These are phyloP conservation scores for Flaveria sonorensis DNA, from an alignment of 129 eudicot species.

Conservation along the genomic window DNA sequence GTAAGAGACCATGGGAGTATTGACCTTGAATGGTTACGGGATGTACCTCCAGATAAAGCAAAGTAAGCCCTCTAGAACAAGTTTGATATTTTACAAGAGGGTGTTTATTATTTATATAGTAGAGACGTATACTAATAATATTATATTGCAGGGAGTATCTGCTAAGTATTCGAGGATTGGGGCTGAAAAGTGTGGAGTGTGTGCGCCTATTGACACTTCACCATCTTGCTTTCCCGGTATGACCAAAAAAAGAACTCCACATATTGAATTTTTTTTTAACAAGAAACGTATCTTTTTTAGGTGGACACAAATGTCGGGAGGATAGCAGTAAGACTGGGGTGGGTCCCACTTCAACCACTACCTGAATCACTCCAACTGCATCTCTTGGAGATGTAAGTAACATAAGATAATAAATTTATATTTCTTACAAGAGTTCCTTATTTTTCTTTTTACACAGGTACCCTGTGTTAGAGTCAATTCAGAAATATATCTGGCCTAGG, in stretches of 20 bases:
- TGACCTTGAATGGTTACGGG: conserved; percentile 92
- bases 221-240: conserved; percentile 97
- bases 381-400: conserved; percentile 81
- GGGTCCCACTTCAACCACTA: conserved; percentile 99
- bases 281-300: conserved; percentile 38
- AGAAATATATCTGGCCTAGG: conserved; percentile 95
- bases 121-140: conserved; percentile 2
- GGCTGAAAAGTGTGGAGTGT: conserved; percentile 97
- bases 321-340: conserved; percentile 94
- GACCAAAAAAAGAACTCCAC: conserved; percentile 1
- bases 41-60: conserved; percentile 83
- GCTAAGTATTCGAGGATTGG: conserved; percentile 81
- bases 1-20: conserved; percentile 79
- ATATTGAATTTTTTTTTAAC: conserved; percentile 16
- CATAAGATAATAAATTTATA: not conserved
- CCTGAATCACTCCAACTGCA: conserved; percentile 92
- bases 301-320: conserved; percentile 97
- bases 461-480: conserved; percentile 86
- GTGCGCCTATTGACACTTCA: conserved; percentile 95
- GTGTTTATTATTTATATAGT: not conserved
- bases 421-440: conserved; percentile 19
- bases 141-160: conserved; percentile 60
- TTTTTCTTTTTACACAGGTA: conserved; percentile 50
- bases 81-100: not conserved
- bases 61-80: conserved; percentile 53